Evolutionary conservation across 495 filamentous ascomycete genomes (phyloP), one percentile per base, ranked within the genome.

Genomic region (Saxispiralis lemnorum): DNA sequence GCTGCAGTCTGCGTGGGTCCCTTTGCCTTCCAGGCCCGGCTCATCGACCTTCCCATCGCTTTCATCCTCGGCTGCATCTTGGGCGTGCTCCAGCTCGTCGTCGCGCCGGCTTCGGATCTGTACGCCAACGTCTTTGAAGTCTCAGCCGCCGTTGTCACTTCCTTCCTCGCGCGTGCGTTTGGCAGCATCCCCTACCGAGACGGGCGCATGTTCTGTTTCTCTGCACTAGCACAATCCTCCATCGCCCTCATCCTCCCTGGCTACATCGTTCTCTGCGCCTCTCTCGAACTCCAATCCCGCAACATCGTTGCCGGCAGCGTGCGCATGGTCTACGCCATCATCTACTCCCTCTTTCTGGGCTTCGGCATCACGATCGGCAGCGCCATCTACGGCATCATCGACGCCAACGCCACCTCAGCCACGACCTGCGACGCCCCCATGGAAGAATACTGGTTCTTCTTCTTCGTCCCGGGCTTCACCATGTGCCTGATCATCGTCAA

Each of bases 321-420:
- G 10, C 82, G 88, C 37, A 87, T 95, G 79, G 83, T 96, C 6
- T 94, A 95, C 50, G 84, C 88, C 7, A 80, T 95, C 43, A 88
- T 95, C 24, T 95, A 95, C 60, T 88, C 87, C 0, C 68, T 95
- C 1, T 93, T 95, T 60, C 77, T 96, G 7, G 88, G 88, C n/a
- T 95, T 88, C 53, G 89, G 88, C 6, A 93, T 96, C 52, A 95
- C 89, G 5, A 83, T 96, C 31, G 88, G 88, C 19, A 88, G 88
- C 0, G 81, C 81, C 1, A 67, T 96, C 7, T 94, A 92, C 53
- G 89, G 88, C 15, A 66, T 86, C 16, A 67, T 93, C 43, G 83
- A 93, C 59, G 32, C 65, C 2, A 65, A 81, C 21, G 88, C 88
- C 12, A 76, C 80, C 1, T 79, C 76, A 13, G 72, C 64, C 1